Conservation (phyloP, 768 basidiomycete species). For the Cyclocybe cylindracea region DNA sequence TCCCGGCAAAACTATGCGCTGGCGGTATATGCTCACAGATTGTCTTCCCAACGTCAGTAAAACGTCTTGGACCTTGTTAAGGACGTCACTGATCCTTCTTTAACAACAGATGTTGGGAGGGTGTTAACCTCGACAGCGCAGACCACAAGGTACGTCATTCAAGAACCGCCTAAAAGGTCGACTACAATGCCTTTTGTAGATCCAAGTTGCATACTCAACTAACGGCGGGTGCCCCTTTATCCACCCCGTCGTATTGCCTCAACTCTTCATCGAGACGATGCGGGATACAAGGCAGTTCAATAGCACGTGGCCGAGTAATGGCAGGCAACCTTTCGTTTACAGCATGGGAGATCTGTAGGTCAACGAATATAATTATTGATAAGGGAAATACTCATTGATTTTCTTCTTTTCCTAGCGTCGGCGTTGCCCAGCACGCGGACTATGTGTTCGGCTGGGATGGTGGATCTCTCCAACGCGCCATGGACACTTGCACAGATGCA, state of each 20-base stretch:
- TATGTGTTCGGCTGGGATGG: conserved; percentile 24
- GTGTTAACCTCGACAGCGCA: conserved; percentile 18
- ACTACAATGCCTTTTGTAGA: neutral
- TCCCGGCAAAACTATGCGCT: conserved; percentile 14
- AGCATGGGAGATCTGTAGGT: conserved; percentile 22
- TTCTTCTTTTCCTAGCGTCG: conserved; percentile 7
- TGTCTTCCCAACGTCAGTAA: conserved; percentile 16
- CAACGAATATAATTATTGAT: neutral
- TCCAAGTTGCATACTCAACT: conserved; percentile 17
- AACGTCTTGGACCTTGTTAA: neutral
- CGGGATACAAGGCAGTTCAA: conserved; percentile 21
- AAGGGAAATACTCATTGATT: neutral
- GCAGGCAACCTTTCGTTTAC: conserved; percentile 20
- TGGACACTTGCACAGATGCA: conserved; percentile 19
- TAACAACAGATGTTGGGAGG: conserved; percentile 20
- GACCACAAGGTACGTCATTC: conserved; percentile 14
- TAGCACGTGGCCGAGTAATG: conserved; percentile 19
- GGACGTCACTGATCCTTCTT: neutral
- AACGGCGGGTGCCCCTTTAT: conserved; percentile 15
- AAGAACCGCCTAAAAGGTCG: neutral
- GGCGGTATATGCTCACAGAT: conserved; percentile 23
- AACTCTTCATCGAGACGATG: conserved; percentile 18
- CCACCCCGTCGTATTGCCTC: conserved; percentile 17
- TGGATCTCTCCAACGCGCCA: conserved; percentile 20
- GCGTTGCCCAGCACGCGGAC: conserved; percentile 24